A percentile compares a stretch with the other conserved stretches of the same genome.
phyloP scores from a whole-genome alignment of 2,329 filamentous ascomycete genomes.

The Cladosporium sp. region DNA sequence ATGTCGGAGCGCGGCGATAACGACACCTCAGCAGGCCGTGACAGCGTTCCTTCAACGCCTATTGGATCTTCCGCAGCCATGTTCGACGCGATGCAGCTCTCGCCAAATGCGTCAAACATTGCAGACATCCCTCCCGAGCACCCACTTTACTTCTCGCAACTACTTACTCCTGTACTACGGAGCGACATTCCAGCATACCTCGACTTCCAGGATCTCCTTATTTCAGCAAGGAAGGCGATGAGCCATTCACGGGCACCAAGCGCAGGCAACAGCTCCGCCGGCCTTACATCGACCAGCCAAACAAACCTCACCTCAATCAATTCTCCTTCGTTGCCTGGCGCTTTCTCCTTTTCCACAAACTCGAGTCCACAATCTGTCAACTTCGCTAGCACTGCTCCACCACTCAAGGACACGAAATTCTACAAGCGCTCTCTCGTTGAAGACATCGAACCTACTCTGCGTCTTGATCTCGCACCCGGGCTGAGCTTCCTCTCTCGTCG shows the following conservation, averaged over 20 bases:
- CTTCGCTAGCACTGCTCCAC: constrained; percentile 47
- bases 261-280: constrained; percentile 26
- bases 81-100: constrained; percentile 61
- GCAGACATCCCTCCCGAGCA: constrained; percentile 61
- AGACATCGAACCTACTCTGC: constrained; percentile 90
- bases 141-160: constrained; percentile 73
- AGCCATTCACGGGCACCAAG: constrained; percentile 68
- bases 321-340: constrained; percentile 45
- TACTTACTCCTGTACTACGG: constrained; percentile 79
- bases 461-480: constrained; percentile 84
- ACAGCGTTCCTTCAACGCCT: constrained; percentile 78
- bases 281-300: constrained; percentile 51
- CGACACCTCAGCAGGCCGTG: constrained; percentile 59
- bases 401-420: constrained; percentile 86
- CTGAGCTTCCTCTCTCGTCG: constrained; percentile 91
- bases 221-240: constrained; percentile 59
- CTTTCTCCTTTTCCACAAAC: constrained; percentile 40
- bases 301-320: constrained; percentile 44
- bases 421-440: constrained; percentile 87
- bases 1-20: constrained; percentile 76
- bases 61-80: constrained; percentile 59
- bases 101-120: constrained; percentile 49
- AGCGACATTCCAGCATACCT: constrained; percentile 78
- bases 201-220: constrained; percentile 79
- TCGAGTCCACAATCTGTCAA: constrained; percentile 32